Evolutionary conservation across 768 basidiomycete genomes (phyloP).

Genomic region (Collybiopsis luxurians): DNA sequence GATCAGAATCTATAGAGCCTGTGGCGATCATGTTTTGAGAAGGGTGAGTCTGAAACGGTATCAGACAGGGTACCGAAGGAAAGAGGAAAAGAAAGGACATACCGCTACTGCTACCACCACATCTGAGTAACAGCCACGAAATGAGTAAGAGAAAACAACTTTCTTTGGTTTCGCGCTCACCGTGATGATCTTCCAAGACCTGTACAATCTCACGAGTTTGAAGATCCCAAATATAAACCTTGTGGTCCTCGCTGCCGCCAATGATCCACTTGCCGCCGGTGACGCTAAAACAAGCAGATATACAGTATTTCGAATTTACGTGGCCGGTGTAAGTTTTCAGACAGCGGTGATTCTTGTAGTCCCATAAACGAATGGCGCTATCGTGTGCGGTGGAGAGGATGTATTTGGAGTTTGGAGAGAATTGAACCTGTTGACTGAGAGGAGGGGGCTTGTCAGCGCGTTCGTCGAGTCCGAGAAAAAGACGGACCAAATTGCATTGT

Average conservation of each 20-base stretch:
- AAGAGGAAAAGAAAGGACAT: slow-evolving; percentile 16
- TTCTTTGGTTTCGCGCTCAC: slow-evolving; percentile 29
- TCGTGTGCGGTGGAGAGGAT: slow-evolving; percentile 94
- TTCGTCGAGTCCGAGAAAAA: not conserved
- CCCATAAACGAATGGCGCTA: slow-evolving; percentile 91
- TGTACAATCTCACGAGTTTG: slow-evolving; percentile 87
- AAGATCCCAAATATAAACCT: slow-evolving; percentile 88
- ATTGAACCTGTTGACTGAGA: slow-evolving; percentile 81
- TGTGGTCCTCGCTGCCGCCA: slow-evolving; percentile 88
- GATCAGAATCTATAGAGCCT: slow-evolving; percentile 82
- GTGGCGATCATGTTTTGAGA: slow-evolving; percentile 85
- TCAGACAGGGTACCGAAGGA: slow-evolving; percentile 2
- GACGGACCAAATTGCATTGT: slow-evolving; percentile 75
- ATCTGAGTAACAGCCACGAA: too few relatives aligned
- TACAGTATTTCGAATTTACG: slow-evolving; percentile 78
- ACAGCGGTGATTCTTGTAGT: slow-evolving; percentile 87
- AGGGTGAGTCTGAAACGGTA: slow-evolving; percentile 70
- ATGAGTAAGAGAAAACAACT: slow-evolving; percentile 5
- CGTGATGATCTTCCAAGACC: slow-evolving; percentile 71
- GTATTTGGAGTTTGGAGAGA: slow-evolving; percentile 95
- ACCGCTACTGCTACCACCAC: slow-evolving; percentile 83
- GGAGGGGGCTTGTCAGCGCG: not conserved
- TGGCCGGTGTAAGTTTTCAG: slow-evolving; percentile 91
- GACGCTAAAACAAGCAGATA: slow-evolving; percentile 80
- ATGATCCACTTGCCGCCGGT: slow-evolving; percentile 90